A percentile compares a stretch with the other conserved stretches of the same genome.
These are phyloP conservation scores for Lactarius sanguifluus DNA, from an alignment of 768 basidiomycete species.

Conservation along the genomic window DNA sequence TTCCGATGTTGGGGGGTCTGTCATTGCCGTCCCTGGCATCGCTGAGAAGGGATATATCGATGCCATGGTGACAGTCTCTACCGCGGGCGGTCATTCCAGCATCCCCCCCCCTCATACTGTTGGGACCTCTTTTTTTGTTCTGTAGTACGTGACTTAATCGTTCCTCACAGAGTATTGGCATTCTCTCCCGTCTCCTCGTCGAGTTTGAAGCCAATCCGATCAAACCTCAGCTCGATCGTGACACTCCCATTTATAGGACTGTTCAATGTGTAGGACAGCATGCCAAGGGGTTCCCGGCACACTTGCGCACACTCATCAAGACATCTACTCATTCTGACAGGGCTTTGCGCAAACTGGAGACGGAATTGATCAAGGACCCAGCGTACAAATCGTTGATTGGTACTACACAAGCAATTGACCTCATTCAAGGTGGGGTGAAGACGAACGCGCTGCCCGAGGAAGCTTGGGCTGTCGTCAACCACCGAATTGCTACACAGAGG, in stretches of 20 bases:
- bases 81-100: conserved; percentile 84
- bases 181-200: conserved; percentile 50
- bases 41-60: conserved; percentile 75
- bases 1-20: conserved; percentile 49
- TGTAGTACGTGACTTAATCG: not conserved
- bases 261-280: conserved; percentile 47
- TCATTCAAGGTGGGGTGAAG: conserved; percentile 46
- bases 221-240: conserved; percentile 35
- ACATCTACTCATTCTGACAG: conserved; percentile 34
- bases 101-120: conserved; percentile 82
- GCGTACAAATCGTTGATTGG: conserved; percentile 38
- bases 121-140: conserved; percentile 24
- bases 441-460: conserved; percentile 49
- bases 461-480: conserved; percentile 39
- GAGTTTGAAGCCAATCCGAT: conserved; percentile 26
- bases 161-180: conserved; percentile 57
- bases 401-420: conserved; percentile 38
- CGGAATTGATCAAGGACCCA: conserved; percentile 32
- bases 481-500: conserved; percentile 40
- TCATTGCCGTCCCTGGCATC: conserved; percentile 61
- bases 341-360: conserved; percentile 40
- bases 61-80: conserved; percentile 59
- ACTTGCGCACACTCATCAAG: conserved; percentile 35
- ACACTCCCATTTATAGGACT: conserved; percentile 37
- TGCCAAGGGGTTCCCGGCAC: conserved; percentile 39